A percentile compares a stretch with the other conserved stretches of the same genome.
Conservation (phyloP, 257 asterid species). For the Gardenia jasminoides region DNA sequence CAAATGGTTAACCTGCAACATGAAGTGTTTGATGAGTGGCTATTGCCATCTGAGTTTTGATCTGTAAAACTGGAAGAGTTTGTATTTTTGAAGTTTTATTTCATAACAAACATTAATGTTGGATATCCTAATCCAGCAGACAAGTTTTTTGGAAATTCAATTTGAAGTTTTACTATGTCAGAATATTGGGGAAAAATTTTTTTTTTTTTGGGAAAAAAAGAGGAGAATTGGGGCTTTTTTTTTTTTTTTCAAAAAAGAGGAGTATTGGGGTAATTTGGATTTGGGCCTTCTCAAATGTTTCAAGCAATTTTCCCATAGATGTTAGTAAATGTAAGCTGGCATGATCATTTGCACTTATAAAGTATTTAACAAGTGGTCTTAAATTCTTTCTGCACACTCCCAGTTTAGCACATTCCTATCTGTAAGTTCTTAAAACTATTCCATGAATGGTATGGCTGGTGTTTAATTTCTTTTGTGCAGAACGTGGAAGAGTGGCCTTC, state of each 20-base stretch:
- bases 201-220: neutral
- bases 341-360: neutral
- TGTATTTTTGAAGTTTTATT: neutral
- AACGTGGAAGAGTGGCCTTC: neutral
- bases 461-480: neutral
- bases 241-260: neutral
- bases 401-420: neutral
- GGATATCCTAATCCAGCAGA: neutral
- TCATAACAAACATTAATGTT: neutral
- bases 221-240: neutral
- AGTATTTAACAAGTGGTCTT: neutral
- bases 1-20: neutral
- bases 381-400: neutral
- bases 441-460: neutral
- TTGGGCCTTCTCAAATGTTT: neutral
- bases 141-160: neutral
- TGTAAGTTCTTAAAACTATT: neutral
- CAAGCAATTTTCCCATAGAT: neutral
- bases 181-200: neutral
- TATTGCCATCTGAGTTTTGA: neutral
- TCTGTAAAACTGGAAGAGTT: neutral
- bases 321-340: neutral
- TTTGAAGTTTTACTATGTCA: neutral
- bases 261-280: neutral
- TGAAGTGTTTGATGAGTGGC: neutral